Conservation (phyloP, 306 rosid genomes). For the Rubus parviflorus region DNA sequence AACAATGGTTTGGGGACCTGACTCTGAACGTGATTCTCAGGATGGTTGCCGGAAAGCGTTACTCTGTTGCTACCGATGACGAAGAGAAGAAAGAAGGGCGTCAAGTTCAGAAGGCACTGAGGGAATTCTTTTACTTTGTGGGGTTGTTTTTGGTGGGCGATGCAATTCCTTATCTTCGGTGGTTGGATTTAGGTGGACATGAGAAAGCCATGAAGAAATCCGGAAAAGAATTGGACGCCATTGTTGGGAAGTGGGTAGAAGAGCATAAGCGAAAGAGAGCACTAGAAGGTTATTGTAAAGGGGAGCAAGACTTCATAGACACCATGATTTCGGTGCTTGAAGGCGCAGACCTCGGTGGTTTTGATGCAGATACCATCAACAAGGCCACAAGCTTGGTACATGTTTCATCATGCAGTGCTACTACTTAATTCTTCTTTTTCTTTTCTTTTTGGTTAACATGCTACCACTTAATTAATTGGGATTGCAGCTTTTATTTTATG, state of each 20-base stretch:
- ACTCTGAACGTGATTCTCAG: constrained; percentile 16
- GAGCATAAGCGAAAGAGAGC: constrained; percentile 24
- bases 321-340: constrained; percentile 18
- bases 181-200: constrained; percentile 40
- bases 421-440: no score
- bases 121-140: neutral
- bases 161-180: constrained; percentile 22
- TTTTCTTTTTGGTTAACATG: no score
- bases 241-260: constrained; percentile 16
- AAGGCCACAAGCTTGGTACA: constrained; percentile 31
- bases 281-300: neutral
- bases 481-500: no score
- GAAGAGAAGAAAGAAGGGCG: neutral
- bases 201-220: constrained; percentile 29
- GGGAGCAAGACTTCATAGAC: constrained; percentile 25
- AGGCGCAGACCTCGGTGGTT: neutral
- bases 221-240: constrained; percentile 2
- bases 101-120: neutral
- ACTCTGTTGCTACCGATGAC: neutral
- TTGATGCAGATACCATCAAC: constrained; percentile 21
- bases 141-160: constrained; percentile 8
- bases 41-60: constrained; percentile 21
- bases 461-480: no score
- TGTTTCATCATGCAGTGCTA: no score
- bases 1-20: constrained; percentile 11